These are phyloP conservation scores for Fusarium phyllophilum DNA, from an alignment of 2,329 filamentous ascomycete species.

Conservation along the genomic window DNA sequence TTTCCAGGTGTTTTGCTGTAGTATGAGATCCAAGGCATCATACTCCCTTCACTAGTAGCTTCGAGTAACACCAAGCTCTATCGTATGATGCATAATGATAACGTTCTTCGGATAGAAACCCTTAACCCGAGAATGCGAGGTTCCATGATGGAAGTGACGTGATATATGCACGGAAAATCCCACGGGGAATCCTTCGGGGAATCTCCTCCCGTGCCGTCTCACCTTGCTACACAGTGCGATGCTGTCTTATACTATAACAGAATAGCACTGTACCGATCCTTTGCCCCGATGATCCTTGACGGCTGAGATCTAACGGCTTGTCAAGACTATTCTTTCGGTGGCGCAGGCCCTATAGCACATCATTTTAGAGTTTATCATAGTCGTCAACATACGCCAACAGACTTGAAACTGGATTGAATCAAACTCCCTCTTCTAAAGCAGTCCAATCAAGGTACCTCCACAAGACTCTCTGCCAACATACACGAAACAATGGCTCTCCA, in stretches of 20 bases:
- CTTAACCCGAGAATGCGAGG: background rate
- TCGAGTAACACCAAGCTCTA: background rate
- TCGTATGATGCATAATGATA: too few relatives aligned
- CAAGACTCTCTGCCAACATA: too few relatives aligned
- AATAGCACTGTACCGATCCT: background rate
- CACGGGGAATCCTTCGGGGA: background rate
- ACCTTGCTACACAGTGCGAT: background rate
- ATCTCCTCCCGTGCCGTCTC: background rate
- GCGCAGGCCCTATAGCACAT: fast-evolving
- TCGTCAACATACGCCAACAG: background rate
- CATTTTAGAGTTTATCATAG: background rate
- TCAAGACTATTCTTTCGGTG: background rate
- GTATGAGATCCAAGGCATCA: background rate
- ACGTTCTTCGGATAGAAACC: background rate
- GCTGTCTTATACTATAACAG: fast-evolving
- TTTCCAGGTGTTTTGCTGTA: background rate
- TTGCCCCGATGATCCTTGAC: background rate
- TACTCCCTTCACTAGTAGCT: fast-evolving
- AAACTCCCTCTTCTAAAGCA: too few relatives aligned
- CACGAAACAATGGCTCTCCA: background rate
- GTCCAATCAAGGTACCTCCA: too few relatives aligned
- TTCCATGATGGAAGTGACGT: background rate
- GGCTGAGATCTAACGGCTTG: too few relatives aligned
- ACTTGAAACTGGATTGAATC: too few relatives aligned
- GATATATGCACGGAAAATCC: background rate